Conservation (phyloP, 306 rosid genomes). For the Sphenostylis stenocarpa region DNA sequence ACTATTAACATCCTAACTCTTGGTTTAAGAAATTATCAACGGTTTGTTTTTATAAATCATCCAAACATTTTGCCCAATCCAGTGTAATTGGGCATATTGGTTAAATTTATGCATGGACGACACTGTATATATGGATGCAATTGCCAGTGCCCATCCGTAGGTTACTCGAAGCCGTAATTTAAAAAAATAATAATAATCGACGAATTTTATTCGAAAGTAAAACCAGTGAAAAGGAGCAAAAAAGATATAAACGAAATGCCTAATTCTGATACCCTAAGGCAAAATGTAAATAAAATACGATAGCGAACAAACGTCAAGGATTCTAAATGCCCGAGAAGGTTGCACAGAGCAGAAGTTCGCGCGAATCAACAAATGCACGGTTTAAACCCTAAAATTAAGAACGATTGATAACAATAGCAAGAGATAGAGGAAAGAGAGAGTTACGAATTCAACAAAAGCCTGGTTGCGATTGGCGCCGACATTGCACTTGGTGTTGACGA, state of each 20-base stretch:
- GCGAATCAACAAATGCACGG: not conserved
- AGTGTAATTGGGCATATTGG: not conserved
- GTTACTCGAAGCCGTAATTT: not conserved
- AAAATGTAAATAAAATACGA: not conserved
- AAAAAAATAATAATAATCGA: not conserved
- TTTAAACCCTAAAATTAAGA: not conserved
- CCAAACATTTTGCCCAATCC: not conserved
- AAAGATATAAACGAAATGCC: not conserved
- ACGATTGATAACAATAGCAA: not conserved
- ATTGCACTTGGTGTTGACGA: conserved; percentile 93
- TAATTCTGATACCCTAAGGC: not conserved
- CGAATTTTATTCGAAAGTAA: not conserved
- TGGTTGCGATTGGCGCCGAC: conserved; percentile 96
- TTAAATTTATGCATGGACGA: not conserved
- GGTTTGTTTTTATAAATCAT: not conserved
- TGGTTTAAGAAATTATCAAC: not conserved
- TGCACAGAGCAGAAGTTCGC: not conserved
- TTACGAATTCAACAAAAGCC: conserved; percentile 89
- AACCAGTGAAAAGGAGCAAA: not conserved
- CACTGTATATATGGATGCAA: not conserved
- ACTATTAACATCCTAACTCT: not conserved
- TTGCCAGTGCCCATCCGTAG: not conserved
- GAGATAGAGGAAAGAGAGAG: not conserved
- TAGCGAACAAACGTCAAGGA: not conserved
- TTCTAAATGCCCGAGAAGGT: not conserved